Conservation (phyloP, 768 basidiomycete genomes). For the Dendrothele bispora region DNA sequence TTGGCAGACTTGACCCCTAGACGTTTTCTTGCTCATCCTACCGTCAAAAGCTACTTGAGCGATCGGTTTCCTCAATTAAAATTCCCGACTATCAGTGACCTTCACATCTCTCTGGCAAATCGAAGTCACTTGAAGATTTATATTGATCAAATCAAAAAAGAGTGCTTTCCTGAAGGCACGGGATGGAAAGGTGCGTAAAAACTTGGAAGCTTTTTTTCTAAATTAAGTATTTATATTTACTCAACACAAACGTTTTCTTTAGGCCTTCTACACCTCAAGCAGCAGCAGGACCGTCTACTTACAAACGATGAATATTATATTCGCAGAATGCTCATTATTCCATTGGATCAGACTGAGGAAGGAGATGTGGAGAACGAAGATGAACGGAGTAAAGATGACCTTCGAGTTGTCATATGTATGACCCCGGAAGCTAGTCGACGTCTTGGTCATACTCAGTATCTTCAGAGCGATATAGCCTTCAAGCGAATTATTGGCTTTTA, state of each 20-base stretch:
- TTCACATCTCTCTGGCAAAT: constrained; percentile 28
- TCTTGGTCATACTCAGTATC: constrained; percentile 15
- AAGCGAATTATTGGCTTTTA: constrained; percentile 21
- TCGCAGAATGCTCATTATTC: constrained; percentile 1
- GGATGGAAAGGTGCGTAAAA: constrained; percentile 20
- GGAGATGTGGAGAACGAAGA: neutral
- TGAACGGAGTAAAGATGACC: neutral
- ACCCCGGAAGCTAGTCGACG: constrained; percentile 11
- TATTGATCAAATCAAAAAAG: constrained; percentile 11
- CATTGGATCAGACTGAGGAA: neutral
- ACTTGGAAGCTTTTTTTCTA: neutral
- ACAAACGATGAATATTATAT: constrained; percentile 11
- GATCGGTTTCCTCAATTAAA: constrained; percentile 8
- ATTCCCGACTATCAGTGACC: constrained; percentile 17
- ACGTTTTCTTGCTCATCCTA: constrained; percentile 20
- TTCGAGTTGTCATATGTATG: constrained; percentile 20
- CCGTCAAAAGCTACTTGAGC: constrained; percentile 12
- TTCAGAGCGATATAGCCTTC: constrained; percentile 27
- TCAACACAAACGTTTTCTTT: neutral
- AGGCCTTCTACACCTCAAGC: constrained; percentile 16
- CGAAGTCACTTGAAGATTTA: constrained; percentile 17
- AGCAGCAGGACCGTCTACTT: constrained; percentile 6
- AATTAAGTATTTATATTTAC: neutral
- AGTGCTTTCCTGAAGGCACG: constrained; percentile 17
- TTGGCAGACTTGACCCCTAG: constrained; percentile 24